Conservation (phyloP, 306 rosid genomes). For the Alnus rubra region DNA sequence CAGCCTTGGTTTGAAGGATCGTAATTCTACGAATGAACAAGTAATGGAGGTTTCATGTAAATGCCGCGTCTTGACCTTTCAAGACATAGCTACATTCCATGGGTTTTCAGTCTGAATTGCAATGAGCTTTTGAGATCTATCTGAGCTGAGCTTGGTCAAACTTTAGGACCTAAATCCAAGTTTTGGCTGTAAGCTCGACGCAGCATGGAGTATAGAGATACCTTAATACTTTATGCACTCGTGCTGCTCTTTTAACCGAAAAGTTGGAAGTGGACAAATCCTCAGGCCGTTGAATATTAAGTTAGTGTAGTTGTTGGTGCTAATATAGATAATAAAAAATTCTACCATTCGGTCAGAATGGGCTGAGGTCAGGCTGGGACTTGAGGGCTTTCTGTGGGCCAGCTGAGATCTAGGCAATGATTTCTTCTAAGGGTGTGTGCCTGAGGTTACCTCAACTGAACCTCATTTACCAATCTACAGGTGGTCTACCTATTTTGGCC, state of each 20-base stretch:
- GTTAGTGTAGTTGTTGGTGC: background rate
- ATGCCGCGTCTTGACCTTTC: background rate
- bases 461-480: background rate
- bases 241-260: background rate
- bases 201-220: background rate
- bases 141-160: background rate
- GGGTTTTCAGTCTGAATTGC: background rate
- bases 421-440: background rate
- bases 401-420: background rate
- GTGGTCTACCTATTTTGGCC: background rate
- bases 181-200: background rate
- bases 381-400: background rate
- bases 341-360: background rate
- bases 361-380: background rate
- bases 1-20: background rate
- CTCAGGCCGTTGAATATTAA: background rate
- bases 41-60: background rate
- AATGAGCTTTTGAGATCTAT: background rate
- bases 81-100: constrained; percentile 8
- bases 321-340: background rate
- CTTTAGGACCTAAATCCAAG: background rate
- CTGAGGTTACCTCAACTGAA: background rate
- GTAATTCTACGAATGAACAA: background rate
- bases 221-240: background rate
- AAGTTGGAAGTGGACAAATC: background rate